These are phyloP conservation scores for Parastagonospora nodorum DNA, from an alignment of 2,329 filamentous ascomycete genomes.

Conservation along the genomic window DNA sequence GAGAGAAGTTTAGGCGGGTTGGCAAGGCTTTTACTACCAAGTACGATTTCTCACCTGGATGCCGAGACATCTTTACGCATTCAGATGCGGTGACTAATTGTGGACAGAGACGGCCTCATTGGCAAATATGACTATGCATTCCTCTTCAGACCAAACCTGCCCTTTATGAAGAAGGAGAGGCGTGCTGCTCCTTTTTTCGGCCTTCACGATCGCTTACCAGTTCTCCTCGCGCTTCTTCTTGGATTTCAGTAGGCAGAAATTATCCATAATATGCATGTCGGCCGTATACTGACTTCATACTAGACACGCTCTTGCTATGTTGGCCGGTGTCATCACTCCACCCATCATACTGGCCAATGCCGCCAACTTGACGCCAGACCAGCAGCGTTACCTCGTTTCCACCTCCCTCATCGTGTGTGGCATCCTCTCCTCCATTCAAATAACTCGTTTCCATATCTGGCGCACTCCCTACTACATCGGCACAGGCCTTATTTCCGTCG, in stretches of 20 bases:
- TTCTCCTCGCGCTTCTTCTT: slow-evolving; percentile 73
- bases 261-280: no score
- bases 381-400: slow-evolving; percentile 79
- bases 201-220: slow-evolving; percentile 78
- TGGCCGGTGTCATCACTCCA: slow-evolving; percentile 71
- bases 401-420: slow-evolving; percentile 80
- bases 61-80: background rate
- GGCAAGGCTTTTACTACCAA: slow-evolving; percentile 56
- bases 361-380: slow-evolving; percentile 64
- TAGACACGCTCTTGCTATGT: slow-evolving; percentile 73
- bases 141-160: slow-evolving; percentile 80
- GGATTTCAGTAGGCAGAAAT: slow-evolving; percentile 63
- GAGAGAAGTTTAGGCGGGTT: slow-evolving; percentile 48
- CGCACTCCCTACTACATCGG: slow-evolving; percentile 68
- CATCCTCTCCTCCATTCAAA: slow-evolving; percentile 75
- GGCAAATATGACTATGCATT: slow-evolving; percentile 90
- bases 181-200: slow-evolving; percentile 79
- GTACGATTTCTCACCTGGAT: slow-evolving; percentile 30
- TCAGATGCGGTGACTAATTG: slow-evolving; percentile 8
- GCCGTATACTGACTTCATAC: no score
- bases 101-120: slow-evolving; percentile 69
- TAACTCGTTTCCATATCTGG: slow-evolving; percentile 73
- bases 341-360: slow-evolving; percentile 72
- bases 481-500: slow-evolving; percentile 79
- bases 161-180: slow-evolving; percentile 72